Evolutionary conservation across 176 grass and related monocot genomes (phyloP).

Genomic region (Carex cristatella): DNA sequence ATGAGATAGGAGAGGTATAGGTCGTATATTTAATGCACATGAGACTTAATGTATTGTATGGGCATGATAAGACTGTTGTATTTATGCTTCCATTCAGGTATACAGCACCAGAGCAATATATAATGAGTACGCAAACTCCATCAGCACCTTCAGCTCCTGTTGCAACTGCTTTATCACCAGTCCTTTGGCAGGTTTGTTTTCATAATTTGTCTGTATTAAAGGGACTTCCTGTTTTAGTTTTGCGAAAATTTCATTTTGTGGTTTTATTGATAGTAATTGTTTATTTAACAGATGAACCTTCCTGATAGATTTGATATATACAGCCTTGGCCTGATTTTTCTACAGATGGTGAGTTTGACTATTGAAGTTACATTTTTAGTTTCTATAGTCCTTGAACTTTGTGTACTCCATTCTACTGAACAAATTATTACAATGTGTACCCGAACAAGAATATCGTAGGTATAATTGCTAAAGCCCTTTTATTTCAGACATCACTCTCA

Average conservation of each 20-base stretch:
- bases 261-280: not conserved
- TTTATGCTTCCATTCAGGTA: constrained; percentile 46
- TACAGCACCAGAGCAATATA: constrained; percentile 98
- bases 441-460: not conserved
- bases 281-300: constrained; percentile 75
- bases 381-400: not conserved
- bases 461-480: not conserved
- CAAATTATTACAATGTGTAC: not conserved
- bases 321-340: constrained; percentile 88
- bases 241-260: not conserved
- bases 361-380: constrained; percentile 3
- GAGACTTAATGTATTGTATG: not conserved
- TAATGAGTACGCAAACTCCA: constrained; percentile 98
- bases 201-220: not conserved
- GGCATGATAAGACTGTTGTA: constrained; percentile 28
- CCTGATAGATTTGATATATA: constrained; percentile 99
- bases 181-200: constrained; percentile 80
- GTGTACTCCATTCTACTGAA: not conserved
- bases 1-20: not conserved
- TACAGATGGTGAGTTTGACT: constrained; percentile 80
- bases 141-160: constrained; percentile 96
- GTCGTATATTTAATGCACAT: not conserved
- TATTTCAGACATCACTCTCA: not conserved
- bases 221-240: not conserved
- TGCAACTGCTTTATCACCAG: constrained; percentile 84